phyloP scores from a whole-genome alignment of 768 basidiomycete species.

The Amylocystis lapponica region DNA sequence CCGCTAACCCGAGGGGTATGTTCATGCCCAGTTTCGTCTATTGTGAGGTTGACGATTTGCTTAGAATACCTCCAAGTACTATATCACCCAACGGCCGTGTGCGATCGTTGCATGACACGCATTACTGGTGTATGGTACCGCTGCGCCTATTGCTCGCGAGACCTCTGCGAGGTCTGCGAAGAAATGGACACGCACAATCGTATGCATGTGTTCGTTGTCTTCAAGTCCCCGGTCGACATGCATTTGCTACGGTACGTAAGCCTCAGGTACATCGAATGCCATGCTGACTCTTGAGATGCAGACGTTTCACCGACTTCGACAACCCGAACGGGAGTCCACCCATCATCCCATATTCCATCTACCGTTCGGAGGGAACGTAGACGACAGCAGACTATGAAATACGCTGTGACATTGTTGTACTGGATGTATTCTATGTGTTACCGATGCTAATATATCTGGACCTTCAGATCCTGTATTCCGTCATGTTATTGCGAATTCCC shows the following conservation, averaged over 20 bases:
- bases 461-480: too few species aligned
- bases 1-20: constrained; percentile 53
- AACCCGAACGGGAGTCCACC: too few species aligned
- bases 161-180: constrained; percentile 85
- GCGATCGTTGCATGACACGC: constrained; percentile 78
- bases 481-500: too few species aligned
- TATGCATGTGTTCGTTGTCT: constrained; percentile 79
- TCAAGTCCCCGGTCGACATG: constrained; percentile 85
- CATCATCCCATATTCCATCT: constrained; percentile 1
- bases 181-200: constrained; percentile 75
- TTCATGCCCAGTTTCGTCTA: neutral
- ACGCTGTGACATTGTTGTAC: too few species aligned
- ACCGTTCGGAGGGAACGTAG: too few species aligned
- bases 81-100: constrained; percentile 62
- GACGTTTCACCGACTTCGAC: constrained; percentile 1
- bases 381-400: too few species aligned
- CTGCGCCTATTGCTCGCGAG: constrained; percentile 82
- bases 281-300: neutral
- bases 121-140: constrained; percentile 90
- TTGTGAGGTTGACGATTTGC: neutral
- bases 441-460: too few species aligned
- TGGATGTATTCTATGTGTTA: too few species aligned
- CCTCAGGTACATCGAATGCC: neutral
- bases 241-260: constrained; percentile 54
- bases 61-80: constrained; percentile 60